Percentiles rank a stretch among this genome's conserved stretches.
Evolutionary conservation across 345 rosid species (phyloP).

Genomic region (Atalantia buxifolia): DNA sequence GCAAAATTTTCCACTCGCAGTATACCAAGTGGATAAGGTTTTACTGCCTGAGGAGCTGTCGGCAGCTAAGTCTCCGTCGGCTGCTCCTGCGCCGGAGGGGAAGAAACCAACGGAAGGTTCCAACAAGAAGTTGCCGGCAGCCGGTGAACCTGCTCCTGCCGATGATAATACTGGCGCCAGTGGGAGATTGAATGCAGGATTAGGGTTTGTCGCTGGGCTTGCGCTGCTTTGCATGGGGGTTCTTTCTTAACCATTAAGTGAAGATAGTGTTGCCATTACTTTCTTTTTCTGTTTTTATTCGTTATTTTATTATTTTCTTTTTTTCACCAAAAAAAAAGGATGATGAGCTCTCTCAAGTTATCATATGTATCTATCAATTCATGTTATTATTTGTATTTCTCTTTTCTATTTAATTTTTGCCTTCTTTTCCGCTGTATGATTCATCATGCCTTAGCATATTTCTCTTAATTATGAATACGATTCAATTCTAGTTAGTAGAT

Average conservation of each 20-base stretch:
- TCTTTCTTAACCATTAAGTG: constrained; percentile 25
- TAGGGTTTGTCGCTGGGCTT: constrained; percentile 48
- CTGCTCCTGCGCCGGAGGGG: constrained; percentile 33
- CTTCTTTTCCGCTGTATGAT: neutral
- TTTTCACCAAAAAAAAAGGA: no score
- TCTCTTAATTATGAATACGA: neutral
- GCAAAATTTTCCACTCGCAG: constrained; percentile 52
- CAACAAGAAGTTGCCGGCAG: constrained; percentile 7
- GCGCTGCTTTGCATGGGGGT: constrained; percentile 47
- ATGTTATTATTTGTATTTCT: neutral
- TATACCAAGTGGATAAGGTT: constrained; percentile 80
- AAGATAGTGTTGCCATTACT: neutral
- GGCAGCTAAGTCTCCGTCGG: constrained; percentile 36
- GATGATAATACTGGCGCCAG: constrained; percentile 28
- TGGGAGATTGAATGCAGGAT: constrained; percentile 26
- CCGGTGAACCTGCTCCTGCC: constrained; percentile 35
- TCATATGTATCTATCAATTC: no score
- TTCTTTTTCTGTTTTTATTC: neutral
- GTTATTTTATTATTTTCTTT: neutral
- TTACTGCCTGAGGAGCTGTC: constrained; percentile 63
- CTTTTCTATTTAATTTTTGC: neutral
- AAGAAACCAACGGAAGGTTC: constrained; percentile 15
- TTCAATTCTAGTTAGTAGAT: neutral
- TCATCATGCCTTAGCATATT: neutral
- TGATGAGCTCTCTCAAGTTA: no score